phyloP scores from a whole-genome alignment of 2,329 filamentous ascomycete species.

The Cladophialophora psammophila region DNA sequence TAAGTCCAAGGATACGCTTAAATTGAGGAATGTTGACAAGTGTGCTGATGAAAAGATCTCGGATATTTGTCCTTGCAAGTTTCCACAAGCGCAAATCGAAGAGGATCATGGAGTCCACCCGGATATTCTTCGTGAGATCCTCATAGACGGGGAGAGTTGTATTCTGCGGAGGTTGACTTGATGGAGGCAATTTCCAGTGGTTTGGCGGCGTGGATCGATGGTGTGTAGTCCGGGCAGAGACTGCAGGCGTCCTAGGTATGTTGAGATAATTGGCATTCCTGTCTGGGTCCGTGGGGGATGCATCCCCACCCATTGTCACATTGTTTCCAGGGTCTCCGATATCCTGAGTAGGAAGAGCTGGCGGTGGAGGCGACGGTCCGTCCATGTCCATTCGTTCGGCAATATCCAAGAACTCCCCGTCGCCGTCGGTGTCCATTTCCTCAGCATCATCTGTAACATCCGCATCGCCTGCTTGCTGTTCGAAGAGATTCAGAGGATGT shows the following conservation, averaged over 20 bases:
- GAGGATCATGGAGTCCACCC: slow-evolving; percentile 91
- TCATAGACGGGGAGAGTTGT: slow-evolving; percentile 75
- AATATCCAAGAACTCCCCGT: slow-evolving; percentile 74
- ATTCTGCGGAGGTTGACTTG: slow-evolving; percentile 64
- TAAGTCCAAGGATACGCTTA: slow-evolving; percentile 88
- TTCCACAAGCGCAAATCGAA: slow-evolving; percentile 98
- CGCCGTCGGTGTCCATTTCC: slow-evolving; percentile 56
- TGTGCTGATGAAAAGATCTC: slow-evolving; percentile 94
- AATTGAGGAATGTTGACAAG: slow-evolving; percentile 95
- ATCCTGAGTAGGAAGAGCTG: slow-evolving; percentile 58
- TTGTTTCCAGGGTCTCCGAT: slow-evolving; percentile 24
- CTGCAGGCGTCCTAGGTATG: slow-evolving; percentile 81
- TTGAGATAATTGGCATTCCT: slow-evolving; percentile 61
- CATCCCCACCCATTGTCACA: slow-evolving; percentile 26
- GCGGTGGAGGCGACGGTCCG: slow-evolving; percentile 71
- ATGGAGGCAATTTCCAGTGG: slow-evolving; percentile 34
- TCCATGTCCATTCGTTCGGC: slow-evolving; percentile 80
- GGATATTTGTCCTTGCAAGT: slow-evolving; percentile 85
- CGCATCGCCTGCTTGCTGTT: slow-evolving; percentile 37
- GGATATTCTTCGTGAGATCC: slow-evolving; percentile 85
- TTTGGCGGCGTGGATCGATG: slow-evolving; percentile 42
- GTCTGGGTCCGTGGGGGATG: slow-evolving; percentile 28
- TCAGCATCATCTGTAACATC: slow-evolving; percentile 50
- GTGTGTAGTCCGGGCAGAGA: slow-evolving; percentile 50
- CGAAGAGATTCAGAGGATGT: slow-evolving; percentile 24